phyloP scores from a whole-genome alignment of 2,329 filamentous ascomycete genomes.

The Stachybotrys echinatus region DNA sequence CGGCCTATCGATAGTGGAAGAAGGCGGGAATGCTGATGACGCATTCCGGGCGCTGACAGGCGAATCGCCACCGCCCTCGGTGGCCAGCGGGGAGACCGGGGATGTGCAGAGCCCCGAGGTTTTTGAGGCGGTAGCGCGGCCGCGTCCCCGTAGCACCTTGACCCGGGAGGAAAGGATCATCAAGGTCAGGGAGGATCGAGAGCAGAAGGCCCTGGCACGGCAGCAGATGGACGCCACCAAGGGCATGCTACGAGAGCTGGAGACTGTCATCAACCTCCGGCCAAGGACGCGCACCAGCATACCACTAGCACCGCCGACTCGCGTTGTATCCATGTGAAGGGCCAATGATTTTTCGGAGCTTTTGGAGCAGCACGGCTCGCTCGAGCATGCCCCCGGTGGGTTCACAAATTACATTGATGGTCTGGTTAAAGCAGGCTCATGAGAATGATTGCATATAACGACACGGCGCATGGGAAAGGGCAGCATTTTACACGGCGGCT shows the following conservation, averaged over 20 bases:
- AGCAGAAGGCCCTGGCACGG: slow-evolving; percentile 62
- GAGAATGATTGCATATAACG: neutral
- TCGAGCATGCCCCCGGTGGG: too few species aligned
- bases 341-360: too few species aligned
- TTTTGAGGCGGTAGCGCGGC: slow-evolving; percentile 82
- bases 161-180: slow-evolving; percentile 82
- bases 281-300: slow-evolving; percentile 32
- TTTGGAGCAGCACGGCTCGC: too few species aligned
- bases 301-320: slow-evolving; percentile 20
- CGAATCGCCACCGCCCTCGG: slow-evolving; percentile 51
- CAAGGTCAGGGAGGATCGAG: slow-evolving; percentile 84
- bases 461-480: neutral
- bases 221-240: slow-evolving; percentile 77
- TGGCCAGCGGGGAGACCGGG: slow-evolving; percentile 45
- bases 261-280: slow-evolving; percentile 71
- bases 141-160: slow-evolving; percentile 63
- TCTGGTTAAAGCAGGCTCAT: too few species aligned
- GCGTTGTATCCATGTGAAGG: slow-evolving; percentile 38
- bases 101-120: slow-evolving; percentile 69
- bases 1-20: slow-evolving; percentile 60
- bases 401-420: too few species aligned
- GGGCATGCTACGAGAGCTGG: slow-evolving; percentile 87
- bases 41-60: slow-evolving; percentile 77
- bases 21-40: slow-evolving; percentile 39
- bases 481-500: neutral